phyloP scores from a whole-genome alignment of 768 basidiomycete species.

The Wakefieldia striispora region DNA sequence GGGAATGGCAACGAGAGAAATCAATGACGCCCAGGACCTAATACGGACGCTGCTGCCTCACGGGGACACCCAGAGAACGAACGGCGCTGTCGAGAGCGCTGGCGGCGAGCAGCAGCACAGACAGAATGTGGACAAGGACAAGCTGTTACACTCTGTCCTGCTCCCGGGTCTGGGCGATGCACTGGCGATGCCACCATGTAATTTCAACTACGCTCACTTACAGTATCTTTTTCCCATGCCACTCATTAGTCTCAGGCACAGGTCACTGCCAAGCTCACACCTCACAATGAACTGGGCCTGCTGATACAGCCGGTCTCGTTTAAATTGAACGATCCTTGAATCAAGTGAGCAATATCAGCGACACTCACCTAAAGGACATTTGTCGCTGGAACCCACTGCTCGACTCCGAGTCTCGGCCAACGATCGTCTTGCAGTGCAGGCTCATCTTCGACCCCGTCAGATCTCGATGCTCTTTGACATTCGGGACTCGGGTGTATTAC shows the following conservation, averaged over 20 bases:
- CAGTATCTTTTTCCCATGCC: constrained; percentile 24
- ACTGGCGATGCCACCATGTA: constrained; percentile 13
- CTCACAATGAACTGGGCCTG: background rate
- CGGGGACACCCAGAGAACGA: background rate
- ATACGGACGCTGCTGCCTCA: background rate
- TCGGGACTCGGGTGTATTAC: background rate
- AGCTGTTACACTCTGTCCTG: background rate
- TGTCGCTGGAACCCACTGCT: too few relatives aligned
- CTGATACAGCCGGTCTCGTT: too few relatives aligned
- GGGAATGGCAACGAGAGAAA: constrained; percentile 5
- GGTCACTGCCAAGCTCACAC: background rate
- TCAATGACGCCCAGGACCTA: background rate
- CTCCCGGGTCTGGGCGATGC: constrained; percentile 11
- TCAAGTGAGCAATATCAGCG: too few relatives aligned
- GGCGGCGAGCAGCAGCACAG: background rate
- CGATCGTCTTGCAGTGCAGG: too few relatives aligned
- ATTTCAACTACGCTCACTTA: constrained; percentile 18
- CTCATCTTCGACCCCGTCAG: background rate
- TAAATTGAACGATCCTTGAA: too few relatives aligned
- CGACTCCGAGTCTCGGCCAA: too few relatives aligned
- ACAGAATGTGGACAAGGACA: constrained; percentile 4
- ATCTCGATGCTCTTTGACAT: background rate
- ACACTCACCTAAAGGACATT: too few relatives aligned
- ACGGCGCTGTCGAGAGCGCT: background rate
- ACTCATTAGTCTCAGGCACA: background rate